These are phyloP conservation scores for Chytriomyces confervae DNA, from an alignment of 192 early-diverging fungal genomes.

Conservation along the genomic window DNA sequence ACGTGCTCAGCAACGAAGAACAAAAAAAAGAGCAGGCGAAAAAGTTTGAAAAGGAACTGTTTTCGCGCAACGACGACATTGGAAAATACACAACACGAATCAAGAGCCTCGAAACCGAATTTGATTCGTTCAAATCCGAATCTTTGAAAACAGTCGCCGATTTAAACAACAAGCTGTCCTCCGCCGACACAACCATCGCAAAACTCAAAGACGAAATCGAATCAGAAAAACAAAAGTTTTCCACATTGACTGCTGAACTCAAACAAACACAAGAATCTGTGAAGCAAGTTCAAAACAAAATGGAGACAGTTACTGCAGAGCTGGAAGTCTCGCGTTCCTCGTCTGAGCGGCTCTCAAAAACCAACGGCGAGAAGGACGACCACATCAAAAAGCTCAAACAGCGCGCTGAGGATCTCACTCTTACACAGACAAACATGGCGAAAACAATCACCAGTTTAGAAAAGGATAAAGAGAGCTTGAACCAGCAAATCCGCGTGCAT, in stretches of 20 bases:
- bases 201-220: slow-evolving; percentile 29
- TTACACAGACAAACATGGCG: slow-evolving; percentile 38
- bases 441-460: slow-evolving; percentile 42
- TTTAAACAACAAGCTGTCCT: slow-evolving; percentile 32
- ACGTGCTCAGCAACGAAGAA: slow-evolving; percentile 28
- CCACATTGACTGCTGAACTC: slow-evolving; percentile 21
- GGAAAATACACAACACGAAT: slow-evolving; percentile 30
- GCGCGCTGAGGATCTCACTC: slow-evolving; percentile 46
- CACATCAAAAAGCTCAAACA: slow-evolving; percentile 54
- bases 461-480: slow-evolving; percentile 52
- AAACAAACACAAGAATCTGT: slow-evolving; percentile 42
- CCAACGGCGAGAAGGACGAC: slow-evolving; percentile 55
- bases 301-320: slow-evolving; percentile 43
- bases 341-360: slow-evolving; percentile 50
- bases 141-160: slow-evolving; percentile 34
- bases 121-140: slow-evolving; percentile 37
- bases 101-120: slow-evolving; percentile 46
- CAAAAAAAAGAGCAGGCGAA: slow-evolving; percentile 44
- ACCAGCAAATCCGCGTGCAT: slow-evolving; percentile 25
- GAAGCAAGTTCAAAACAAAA: slow-evolving; percentile 33
- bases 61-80: slow-evolving; percentile 49
- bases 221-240: slow-evolving; percentile 16
- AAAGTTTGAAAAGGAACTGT: slow-evolving; percentile 53
- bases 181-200: slow-evolving; percentile 9
- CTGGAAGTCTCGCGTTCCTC: slow-evolving; percentile 48